Conservation (phyloP, 176 grass and related monocot species). For the Miscanthus lutarioriparius region DNA sequence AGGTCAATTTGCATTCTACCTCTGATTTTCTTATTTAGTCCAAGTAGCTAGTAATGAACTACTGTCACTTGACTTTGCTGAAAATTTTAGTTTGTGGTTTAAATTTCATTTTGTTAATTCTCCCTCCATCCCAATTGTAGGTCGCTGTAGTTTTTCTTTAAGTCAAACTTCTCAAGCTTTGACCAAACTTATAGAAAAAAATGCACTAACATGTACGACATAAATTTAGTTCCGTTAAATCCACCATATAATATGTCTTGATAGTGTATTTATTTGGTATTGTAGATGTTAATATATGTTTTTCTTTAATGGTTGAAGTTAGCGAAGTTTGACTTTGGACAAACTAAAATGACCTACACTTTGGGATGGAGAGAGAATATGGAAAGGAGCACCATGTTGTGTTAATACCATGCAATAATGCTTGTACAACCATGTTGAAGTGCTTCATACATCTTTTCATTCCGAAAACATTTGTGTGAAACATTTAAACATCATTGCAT, state of each 20-base stretch:
- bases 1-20: slow-evolving; percentile 15
- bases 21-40: background rate
- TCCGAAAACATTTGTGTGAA: background rate
- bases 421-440: slow-evolving; percentile 7
- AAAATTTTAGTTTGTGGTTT: background rate
- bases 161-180: background rate
- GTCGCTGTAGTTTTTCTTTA: background rate
- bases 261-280: background rate
- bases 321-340: background rate
- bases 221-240: background rate
- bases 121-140: background rate
- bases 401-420: background rate
- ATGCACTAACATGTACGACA: background rate
- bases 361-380: background rate
- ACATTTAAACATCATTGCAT: slow-evolving; percentile 3
- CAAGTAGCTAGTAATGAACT: background rate
- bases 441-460: background rate
- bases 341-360: background rate
- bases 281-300: background rate
- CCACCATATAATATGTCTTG: background rate
- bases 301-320: background rate
- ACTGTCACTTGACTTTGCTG: background rate
- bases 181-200: background rate
- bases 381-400: background rate
- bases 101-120: background rate